Conservation (phyloP, 1,139 yeast species). For the Geotrichum carabidarum region DNA sequence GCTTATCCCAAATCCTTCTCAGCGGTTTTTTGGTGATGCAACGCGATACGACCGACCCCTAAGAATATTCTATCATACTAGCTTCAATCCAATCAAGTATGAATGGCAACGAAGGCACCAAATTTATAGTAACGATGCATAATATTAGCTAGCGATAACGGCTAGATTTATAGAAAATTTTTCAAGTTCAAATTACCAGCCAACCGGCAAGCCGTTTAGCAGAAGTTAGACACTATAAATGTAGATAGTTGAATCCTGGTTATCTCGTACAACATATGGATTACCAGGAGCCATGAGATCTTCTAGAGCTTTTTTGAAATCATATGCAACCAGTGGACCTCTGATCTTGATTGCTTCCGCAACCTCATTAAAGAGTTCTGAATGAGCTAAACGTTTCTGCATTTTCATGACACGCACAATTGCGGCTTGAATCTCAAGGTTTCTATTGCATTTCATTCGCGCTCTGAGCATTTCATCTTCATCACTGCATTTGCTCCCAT, state of each 20-base stretch:
- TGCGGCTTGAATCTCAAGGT: slow-evolving; percentile 38
- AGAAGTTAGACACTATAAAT: neutral
- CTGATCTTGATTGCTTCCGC: slow-evolving; percentile 18
- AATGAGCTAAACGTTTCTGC: slow-evolving; percentile 34
- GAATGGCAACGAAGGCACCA: too few relatives aligned
- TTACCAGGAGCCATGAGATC: slow-evolving; percentile 14
- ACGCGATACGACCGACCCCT: too few relatives aligned
- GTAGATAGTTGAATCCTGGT: slow-evolving; percentile 4
- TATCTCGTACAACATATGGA: slow-evolving; percentile 10
- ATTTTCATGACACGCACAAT: slow-evolving; percentile 38
- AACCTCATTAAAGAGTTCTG: slow-evolving; percentile 29
- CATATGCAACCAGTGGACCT: neutral
- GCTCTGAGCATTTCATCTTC: neutral
- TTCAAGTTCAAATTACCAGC: too few relatives aligned
- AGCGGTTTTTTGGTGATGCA: too few relatives aligned
- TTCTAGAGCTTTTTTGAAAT: slow-evolving; percentile 9
- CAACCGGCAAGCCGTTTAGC: too few relatives aligned
- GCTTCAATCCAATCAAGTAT: too few relatives aligned
- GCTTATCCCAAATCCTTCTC: too few relatives aligned
- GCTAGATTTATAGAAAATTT: too few relatives aligned
- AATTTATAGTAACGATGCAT: too few relatives aligned
- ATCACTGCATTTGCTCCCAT: neutral
- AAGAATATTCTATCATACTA: too few relatives aligned
- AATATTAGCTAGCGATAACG: too few relatives aligned
- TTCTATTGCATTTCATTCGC: slow-evolving; percentile 26